Conservation (phyloP, 2,329 filamentous ascomycete genomes). For the Zopfia rhizophila region DNA sequence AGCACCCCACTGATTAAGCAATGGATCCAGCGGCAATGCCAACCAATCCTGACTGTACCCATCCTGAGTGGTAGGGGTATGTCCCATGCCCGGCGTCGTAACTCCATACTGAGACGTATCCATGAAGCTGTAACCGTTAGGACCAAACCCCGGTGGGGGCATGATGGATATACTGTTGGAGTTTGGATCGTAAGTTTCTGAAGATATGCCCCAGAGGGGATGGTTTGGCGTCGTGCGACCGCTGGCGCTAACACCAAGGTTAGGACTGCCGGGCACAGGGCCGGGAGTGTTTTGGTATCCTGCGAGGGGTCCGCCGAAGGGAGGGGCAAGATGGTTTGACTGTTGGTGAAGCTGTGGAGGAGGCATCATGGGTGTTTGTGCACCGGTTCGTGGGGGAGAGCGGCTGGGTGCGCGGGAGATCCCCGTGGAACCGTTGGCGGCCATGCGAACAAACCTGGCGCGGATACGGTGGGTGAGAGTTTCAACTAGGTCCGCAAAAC, state of each 20-base stretch:
- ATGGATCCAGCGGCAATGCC: constrained; percentile 68
- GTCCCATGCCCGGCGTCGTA: too few species aligned
- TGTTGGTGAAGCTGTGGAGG: constrained; percentile 35
- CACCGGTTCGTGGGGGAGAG: constrained; percentile 32
- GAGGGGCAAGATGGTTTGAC: constrained; percentile 23
- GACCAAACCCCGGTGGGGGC: constrained; percentile 57
- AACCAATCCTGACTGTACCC: constrained; percentile 66
- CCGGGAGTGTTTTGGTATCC: constrained; percentile 22
- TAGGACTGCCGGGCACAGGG: constrained; percentile 39
- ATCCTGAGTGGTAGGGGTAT: constrained; percentile 22
- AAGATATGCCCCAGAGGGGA: constrained; percentile 56
- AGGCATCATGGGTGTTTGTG: constrained; percentile 45
- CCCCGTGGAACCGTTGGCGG: constrained; percentile 56
- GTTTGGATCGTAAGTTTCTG: constrained; percentile 57
- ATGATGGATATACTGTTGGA: constrained; percentile 58
- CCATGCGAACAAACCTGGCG: constrained; percentile 73
- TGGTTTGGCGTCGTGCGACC: constrained; percentile 47
- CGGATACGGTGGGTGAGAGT: constrained; percentile 79
- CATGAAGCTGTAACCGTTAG: constrained; percentile 31
- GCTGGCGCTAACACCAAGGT: constrained; percentile 36
- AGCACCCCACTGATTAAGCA: constrained; percentile 67
- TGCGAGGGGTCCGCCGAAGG: constrained; percentile 23
- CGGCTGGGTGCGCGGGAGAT: constrained; percentile 51
- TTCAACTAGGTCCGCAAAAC: constrained; percentile 84
- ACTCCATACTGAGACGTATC: constrained; percentile 13